phyloP scores from a whole-genome alignment of 1,284 basidiomycete genomes.

The Hemileia vastatrix region DNA sequence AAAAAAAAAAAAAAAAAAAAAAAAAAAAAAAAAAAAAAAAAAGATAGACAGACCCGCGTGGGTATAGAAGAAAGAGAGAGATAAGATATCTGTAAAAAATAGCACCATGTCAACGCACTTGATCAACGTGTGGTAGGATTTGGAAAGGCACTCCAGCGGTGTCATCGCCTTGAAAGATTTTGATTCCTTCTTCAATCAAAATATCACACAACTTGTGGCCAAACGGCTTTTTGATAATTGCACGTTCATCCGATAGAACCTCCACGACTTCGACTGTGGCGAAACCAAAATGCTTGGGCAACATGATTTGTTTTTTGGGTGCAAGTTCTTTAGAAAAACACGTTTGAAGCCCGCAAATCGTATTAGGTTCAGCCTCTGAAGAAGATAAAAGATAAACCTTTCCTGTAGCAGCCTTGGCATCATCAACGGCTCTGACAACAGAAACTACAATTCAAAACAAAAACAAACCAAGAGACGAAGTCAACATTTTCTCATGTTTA shows the following conservation, averaged over 20 bases:
- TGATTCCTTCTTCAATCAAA: conserved; percentile 32
- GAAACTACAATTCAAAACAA: conserved; percentile 56
- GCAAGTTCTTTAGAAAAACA: conserved; percentile 65
- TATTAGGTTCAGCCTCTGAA: conserved; percentile 30
- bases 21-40: not conserved
- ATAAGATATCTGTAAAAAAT: too few species aligned
- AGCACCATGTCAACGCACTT: conserved; percentile 12
- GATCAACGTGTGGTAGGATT: conserved; percentile 19
- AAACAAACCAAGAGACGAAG: conserved; percentile 25
- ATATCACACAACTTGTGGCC: conserved; percentile 39
- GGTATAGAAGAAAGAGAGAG: not conserved
- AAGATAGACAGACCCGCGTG: not conserved
- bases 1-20: not conserved
- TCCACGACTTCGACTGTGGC: conserved; percentile 74
- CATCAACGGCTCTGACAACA: conserved; percentile 83
- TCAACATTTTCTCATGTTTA: not conserved
- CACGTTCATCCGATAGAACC: conserved; percentile 75
- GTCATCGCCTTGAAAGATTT: conserved; percentile 2
- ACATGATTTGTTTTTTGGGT: conserved; percentile 74
- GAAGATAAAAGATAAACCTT: conserved; percentile 61
- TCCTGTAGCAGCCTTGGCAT: conserved; percentile 69
- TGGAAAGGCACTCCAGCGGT: conserved; percentile 12
- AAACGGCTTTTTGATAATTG: conserved; percentile 75
- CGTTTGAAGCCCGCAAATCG: conserved; percentile 70
- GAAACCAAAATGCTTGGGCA: conserved; percentile 72